A percentile compares a stretch with the other conserved stretches of the same genome.
These are phyloP conservation scores for Friedmanniomyces endolithicus DNA, from an alignment of 495 filamentous ascomycete genomes.

Conservation along the genomic window DNA sequence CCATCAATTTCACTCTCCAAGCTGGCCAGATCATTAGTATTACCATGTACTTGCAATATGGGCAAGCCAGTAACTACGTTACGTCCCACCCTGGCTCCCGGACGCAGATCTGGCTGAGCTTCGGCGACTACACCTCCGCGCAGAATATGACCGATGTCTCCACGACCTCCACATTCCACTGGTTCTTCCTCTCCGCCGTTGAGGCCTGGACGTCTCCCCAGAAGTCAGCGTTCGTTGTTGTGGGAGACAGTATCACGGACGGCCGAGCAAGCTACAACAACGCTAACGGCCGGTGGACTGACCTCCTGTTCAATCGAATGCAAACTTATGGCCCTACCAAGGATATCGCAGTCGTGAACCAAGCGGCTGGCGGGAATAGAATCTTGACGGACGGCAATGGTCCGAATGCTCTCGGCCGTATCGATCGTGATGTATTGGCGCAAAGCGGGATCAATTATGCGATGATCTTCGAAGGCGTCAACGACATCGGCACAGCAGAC, in stretches of 20 bases:
- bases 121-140: conserved; percentile 42
- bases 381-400: conserved; percentile 52
- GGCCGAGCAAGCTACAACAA: conserved; percentile 53
- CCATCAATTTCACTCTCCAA: conserved; percentile 42
- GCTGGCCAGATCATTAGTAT: conserved; percentile 42
- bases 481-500: conserved; percentile 51
- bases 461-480: conserved; percentile 63
- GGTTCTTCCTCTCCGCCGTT: conserved; percentile 44
- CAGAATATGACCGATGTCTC: conserved; percentile 33
- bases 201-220: conserved; percentile 43
- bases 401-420: conserved; percentile 46
- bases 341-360: conserved; percentile 48
- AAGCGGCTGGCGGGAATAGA: conserved; percentile 63
- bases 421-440: conserved; percentile 52
- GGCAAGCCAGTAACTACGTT: conserved; percentile 45
- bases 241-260: conserved; percentile 68
- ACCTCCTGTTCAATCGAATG: conserved; percentile 47
- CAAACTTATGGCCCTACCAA: conserved; percentile 36
- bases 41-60: conserved; percentile 44
- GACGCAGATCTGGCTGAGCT: conserved; percentile 46
- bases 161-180: conserved; percentile 16
- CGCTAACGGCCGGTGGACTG: conserved; percentile 55
- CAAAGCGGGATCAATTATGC: conserved; percentile 46
- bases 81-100: conserved; percentile 57
- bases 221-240: conserved; percentile 41